These are phyloP conservation scores for Neoscytalidium dimidiatum DNA, from an alignment of 2,329 filamentous ascomycete species.

Conservation along the genomic window DNA sequence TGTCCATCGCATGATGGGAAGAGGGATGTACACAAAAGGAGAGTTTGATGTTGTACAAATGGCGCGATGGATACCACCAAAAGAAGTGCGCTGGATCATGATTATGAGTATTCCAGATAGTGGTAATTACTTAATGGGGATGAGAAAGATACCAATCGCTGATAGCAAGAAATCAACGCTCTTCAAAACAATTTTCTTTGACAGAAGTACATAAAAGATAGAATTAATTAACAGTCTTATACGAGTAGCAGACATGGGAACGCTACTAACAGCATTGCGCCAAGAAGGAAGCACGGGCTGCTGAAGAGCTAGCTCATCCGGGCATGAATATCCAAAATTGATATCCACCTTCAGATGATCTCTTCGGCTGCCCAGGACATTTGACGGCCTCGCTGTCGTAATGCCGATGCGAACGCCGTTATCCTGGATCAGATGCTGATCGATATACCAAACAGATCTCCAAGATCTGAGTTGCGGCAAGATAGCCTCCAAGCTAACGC, in stretches of 20 bases:
- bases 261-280: too few relatives aligned
- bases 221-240: too few relatives aligned
- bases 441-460: neutral
- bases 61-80: neutral
- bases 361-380: too few relatives aligned
- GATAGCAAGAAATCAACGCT: neutral
- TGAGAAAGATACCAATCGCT: neutral
- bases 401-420: too few relatives aligned
- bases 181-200: neutral
- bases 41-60: neutral
- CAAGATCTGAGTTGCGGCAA: neutral
- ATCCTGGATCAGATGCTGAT: too few relatives aligned
- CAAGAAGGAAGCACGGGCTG: too few relatives aligned
- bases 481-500: neutral
- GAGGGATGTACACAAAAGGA: neutral
- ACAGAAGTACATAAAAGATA: too few relatives aligned
- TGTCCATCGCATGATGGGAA: neutral
- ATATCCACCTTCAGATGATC: too few relatives aligned
- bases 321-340: too few relatives aligned
- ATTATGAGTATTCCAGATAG: neutral
- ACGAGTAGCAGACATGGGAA: too few relatives aligned
- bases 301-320: too few relatives aligned
- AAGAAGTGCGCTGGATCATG: neutral
- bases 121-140: neutral
- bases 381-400: too few relatives aligned